Base-by-base conservation (phyloP, 352 stramenopile genomes). In the Porosira glacialis region DNA sequence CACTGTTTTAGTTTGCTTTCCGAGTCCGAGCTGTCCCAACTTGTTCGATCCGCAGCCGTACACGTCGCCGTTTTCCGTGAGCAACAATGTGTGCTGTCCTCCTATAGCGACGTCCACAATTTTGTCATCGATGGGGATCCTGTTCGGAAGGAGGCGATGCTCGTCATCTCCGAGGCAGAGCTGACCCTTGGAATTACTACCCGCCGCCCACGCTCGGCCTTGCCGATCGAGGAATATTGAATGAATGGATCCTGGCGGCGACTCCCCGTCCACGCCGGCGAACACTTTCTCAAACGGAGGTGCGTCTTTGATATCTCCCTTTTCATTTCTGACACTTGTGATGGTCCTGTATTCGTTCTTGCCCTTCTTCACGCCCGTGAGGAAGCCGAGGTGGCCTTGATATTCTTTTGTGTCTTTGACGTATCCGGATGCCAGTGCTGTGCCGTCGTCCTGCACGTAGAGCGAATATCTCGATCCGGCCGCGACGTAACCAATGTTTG, bases 21-120 rank as follows among this genome's bases (percentile, higher is more conserved):
- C 51, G 17, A 66, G 45, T 19, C 67, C 67, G 53, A 77, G 47
- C 49, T 77, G 50, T 10, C 67, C 67, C 28, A 77, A 10, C 55
- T 60, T 45, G 43, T 77, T 77, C 3, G 67, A 61, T 26, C 67
- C 67, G 53, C 67, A 77, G 2, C 67, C 67, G 58, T 43, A 77
- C 6, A 77, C 67, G 19, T 65, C 31, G 6, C 67, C 67, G n/a
- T 70, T 44, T 33, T 56, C 67, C 43, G 53, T 60, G 26, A 77
- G 38, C 17, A 77, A 52, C 24, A 77, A 39, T n/a, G 67, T 70
- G 21, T 66, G 66, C 19, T 70, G 59, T 4, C 21, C 1, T n/a
- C 58, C 58, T 5, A 77, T 24, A 43, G 67, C 41, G 24, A 39
- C 67, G 38, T 15, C 6, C 22, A 51, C 10, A n/a, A 35, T 59